Evolutionary conservation across 1,139 yeast genomes (phyloP).

Genomic region (Geotrichum siamense): DNA sequence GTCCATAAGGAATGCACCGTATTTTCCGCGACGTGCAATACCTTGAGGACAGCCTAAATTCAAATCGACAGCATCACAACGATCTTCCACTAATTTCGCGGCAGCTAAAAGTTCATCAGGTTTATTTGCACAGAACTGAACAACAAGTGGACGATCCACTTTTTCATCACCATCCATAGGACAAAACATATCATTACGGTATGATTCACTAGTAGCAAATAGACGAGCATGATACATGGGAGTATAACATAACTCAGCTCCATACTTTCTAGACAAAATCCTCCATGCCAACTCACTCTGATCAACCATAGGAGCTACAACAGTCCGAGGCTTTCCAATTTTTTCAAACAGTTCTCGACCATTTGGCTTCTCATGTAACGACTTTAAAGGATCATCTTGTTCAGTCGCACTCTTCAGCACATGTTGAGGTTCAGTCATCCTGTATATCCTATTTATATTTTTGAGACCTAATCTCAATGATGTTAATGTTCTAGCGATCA

Average conservation of each 20-base stretch:
- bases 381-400: not conserved
- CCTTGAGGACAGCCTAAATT: constrained; percentile 98
- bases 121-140: constrained; percentile 95
- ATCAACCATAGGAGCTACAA: constrained; percentile 99
- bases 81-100: constrained; percentile 68
- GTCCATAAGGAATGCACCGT: constrained; percentile 94
- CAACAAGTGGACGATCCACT: constrained; percentile 74
- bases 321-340: constrained; percentile 68
- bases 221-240: constrained; percentile 95
- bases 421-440: not conserved
- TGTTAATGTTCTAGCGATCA: not conserved
- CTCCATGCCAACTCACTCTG: constrained; percentile 97
- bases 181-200: constrained; percentile 70
- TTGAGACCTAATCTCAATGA: not conserved
- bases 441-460: too few relatives aligned
- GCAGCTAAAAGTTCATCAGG: constrained; percentile 78
- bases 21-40: constrained; percentile 87
- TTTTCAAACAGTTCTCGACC: constrained; percentile 69
- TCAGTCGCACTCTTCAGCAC: not conserved
- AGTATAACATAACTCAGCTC: constrained; percentile 90
- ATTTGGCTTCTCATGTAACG: constrained; percentile 13
- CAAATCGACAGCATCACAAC: constrained; percentile 92
- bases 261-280: constrained; percentile 73
- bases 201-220: constrained; percentile 78
- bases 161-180: constrained; percentile 62